A percentile compares a stretch with the other conserved stretches of the same genome.
phyloP scores from a whole-genome alignment of 768 basidiomycete species.

The Tricholoma matsutake region DNA sequence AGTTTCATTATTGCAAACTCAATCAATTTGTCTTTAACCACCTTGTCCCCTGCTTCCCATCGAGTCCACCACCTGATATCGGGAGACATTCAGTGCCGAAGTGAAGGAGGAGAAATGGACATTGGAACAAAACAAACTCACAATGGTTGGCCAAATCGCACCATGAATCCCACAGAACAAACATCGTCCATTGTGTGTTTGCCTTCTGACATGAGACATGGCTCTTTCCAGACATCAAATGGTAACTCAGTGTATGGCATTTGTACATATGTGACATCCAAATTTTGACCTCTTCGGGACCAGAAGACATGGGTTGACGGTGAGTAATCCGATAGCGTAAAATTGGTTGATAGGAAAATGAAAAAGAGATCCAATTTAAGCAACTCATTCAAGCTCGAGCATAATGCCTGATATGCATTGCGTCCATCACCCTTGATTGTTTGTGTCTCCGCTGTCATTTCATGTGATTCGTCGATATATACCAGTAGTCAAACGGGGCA shows the following conservation, averaged over 20 bases:
- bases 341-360: neutral
- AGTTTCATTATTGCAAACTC: neutral
- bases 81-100: neutral
- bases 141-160: neutral
- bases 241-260: neutral
- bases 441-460: neutral
- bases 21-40: neutral
- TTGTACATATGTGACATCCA: neutral
- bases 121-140: neutral
- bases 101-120: neutral
- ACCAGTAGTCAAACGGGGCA: neutral
- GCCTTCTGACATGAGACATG: neutral
- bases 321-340: neutral
- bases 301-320: neutral
- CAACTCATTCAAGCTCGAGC: neutral
- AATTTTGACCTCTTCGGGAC: neutral
- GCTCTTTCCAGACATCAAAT: neutral
- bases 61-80: neutral
- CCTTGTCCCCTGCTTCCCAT: neutral
- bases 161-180: neutral
- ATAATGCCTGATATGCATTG: neutral
- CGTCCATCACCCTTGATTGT: neutral
- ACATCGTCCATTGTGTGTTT: neutral
- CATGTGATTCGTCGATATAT: neutral
- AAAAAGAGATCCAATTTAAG: neutral